phyloP scores from a whole-genome alignment of 768 basidiomycete species.

The Suillus discolor region DNA sequence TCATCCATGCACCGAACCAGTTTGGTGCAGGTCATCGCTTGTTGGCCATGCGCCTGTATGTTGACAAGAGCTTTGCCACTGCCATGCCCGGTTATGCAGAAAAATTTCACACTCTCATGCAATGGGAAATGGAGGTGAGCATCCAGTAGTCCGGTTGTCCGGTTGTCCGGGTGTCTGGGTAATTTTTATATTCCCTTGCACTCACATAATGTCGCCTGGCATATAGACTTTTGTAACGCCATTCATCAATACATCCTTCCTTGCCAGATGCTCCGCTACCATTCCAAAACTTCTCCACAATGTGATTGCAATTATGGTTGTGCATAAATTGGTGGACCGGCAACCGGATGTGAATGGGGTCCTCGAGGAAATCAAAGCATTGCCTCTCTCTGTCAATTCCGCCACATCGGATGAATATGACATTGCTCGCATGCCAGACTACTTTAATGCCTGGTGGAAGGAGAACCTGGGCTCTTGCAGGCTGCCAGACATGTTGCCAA shows the following conservation, averaged over 20 bases:
- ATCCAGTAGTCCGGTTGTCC: no score
- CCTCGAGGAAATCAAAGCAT: not conserved
- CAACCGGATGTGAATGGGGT: not conserved
- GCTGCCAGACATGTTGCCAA: not conserved
- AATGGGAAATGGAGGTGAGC: no score
- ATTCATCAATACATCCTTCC: not conserved
- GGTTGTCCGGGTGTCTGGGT: no score
- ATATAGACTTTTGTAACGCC: not conserved
- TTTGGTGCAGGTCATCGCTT: no score
- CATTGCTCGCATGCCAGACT: not conserved
- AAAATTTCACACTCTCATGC: not conserved
- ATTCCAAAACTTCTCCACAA: not conserved
- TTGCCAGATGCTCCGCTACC: not conserved
- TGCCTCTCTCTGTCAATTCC: not conserved
- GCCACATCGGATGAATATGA: not conserved
- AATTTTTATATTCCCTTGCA: no score
- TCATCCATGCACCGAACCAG: no score
- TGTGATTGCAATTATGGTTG: not conserved
- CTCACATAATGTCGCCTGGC: no score
- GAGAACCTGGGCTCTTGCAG: not conserved
- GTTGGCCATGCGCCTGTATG: not conserved
- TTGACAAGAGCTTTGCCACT: not conserved
- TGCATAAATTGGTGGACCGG: not conserved
- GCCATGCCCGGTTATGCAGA: not conserved
- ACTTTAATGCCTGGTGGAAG: not conserved